Conservation (phyloP, 1,284 basidiomycete genomes). For the Dichomitus squalens region DNA sequence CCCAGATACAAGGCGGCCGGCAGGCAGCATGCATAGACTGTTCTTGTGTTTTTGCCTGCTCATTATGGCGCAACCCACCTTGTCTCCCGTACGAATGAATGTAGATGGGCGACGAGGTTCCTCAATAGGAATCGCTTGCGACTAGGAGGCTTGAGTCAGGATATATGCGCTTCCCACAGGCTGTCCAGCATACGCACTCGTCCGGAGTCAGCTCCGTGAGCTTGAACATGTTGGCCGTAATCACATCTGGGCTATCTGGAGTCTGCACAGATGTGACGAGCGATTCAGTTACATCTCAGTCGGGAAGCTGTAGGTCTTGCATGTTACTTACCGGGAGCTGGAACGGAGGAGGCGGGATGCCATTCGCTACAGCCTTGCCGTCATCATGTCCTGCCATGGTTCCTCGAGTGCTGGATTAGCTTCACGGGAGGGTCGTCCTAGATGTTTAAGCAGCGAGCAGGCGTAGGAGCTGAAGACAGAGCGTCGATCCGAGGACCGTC, state of each 20-base stretch:
- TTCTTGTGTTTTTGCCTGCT: no score
- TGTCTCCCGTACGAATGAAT: constrained; percentile 67
- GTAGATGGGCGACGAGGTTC: constrained; percentile 58
- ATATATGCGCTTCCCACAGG: neutral
- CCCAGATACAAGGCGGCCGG: no score
- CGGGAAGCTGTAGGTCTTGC: neutral
- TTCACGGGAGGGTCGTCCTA: no score
- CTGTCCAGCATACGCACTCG: constrained; percentile 35
- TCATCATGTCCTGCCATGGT: constrained; percentile 11
- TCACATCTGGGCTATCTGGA: constrained; percentile 53
- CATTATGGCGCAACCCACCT: constrained; percentile 35
- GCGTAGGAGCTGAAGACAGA: no score
- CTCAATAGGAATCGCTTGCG: constrained; percentile 36
- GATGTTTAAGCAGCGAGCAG: neutral
- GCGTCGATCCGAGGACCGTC: no score
- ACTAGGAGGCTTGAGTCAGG: constrained; percentile 13
- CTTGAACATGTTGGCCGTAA: constrained; percentile 57
- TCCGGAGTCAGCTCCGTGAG: constrained; percentile 47
- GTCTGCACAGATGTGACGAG: constrained; percentile 34
- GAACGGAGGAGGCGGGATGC: constrained; percentile 33
- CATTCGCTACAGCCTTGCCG: constrained; percentile 31
- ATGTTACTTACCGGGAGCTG: constrained; percentile 32
- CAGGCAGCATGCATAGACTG: no score
- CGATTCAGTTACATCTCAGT: neutral
- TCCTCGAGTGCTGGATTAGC: no score